Percentiles rank a stretch among this genome's conserved stretches.
Conservation (phyloP, 805 yeast species). For the Metschnikowia aberdeeniae region DNA sequence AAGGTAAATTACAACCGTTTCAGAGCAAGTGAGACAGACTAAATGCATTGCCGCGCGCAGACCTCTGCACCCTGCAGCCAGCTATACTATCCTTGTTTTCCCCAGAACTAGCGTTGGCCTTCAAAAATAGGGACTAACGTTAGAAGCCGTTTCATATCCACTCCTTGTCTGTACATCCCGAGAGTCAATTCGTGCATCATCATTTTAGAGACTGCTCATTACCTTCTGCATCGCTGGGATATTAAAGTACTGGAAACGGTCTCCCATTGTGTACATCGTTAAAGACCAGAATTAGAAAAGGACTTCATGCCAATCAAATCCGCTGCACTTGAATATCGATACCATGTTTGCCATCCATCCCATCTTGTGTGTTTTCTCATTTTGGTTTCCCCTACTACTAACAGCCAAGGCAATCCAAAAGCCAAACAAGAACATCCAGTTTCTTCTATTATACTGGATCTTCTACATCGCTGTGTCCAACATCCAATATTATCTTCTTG, state of each 20-base stretch:
- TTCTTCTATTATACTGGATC: slow-evolving; percentile 14
- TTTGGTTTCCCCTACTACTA: slow-evolving; percentile 14
- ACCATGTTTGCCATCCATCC: slow-evolving; percentile 4
- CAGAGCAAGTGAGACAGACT: neutral
- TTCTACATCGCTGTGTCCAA: slow-evolving; percentile 6
- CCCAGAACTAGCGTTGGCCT: too few relatives aligned
- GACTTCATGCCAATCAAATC: too few relatives aligned
- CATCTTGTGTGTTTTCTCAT: slow-evolving; percentile 5
- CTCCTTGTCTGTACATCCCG: too few relatives aligned
- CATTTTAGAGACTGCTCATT: too few relatives aligned
- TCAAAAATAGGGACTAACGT: too few relatives aligned
- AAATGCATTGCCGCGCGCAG: slow-evolving; percentile 2
- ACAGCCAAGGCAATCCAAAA: slow-evolving; percentile 9
- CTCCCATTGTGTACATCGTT: too few relatives aligned
- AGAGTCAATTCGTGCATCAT: too few relatives aligned
- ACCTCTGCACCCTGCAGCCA: slow-evolving; percentile 1
- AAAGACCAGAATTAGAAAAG: too few relatives aligned
- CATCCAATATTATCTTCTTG: slow-evolving; percentile 1
- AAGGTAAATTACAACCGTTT: neutral
- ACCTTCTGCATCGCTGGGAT: too few relatives aligned
- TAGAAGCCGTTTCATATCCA: too few relatives aligned
- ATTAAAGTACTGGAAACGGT: too few relatives aligned
- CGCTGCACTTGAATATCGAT: neutral
- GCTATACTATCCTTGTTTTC: too few relatives aligned
- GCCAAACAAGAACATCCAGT: slow-evolving; percentile 8